phyloP scores from a whole-genome alignment of 345 rosid species.

The Mangifera indica region DNA sequence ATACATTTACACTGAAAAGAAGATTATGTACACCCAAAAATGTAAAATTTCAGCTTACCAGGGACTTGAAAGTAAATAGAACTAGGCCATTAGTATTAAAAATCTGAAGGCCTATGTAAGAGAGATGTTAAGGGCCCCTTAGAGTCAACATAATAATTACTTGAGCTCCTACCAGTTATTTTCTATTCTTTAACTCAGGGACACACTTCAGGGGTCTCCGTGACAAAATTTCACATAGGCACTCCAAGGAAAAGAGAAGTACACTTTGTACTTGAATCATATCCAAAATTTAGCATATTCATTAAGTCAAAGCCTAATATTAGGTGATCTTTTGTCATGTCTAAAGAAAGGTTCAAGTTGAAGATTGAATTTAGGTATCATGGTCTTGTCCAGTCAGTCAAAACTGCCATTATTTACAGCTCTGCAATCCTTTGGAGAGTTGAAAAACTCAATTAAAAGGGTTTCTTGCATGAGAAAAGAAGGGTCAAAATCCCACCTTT shows the following conservation, averaged over 20 bases:
- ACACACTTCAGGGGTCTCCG: background rate
- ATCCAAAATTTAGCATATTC: background rate
- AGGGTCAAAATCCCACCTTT: background rate
- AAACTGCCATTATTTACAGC: background rate
- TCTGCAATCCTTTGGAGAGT: background rate
- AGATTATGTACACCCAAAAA: background rate
- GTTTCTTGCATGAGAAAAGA: too few relatives aligned
- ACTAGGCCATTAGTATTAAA: background rate
- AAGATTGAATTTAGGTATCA: background rate
- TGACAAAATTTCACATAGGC: background rate
- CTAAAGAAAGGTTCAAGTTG: background rate
- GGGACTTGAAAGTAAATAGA: background rate
- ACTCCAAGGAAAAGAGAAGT: background rate
- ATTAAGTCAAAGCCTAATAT: background rate
- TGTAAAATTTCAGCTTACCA: background rate
- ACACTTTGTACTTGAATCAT: background rate
- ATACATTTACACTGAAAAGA: background rate
- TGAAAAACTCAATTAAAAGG: slow-evolving; percentile 5
- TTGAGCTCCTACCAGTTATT: background rate
- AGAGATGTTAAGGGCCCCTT: background rate
- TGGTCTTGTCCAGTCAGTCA: background rate
- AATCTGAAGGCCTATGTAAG: background rate
- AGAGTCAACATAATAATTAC: background rate
- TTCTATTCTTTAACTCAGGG: background rate
- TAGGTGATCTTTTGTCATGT: background rate